A percentile compares a stretch with the other conserved stretches of the same genome.
Conservation (phyloP, 441 rosid species). For the Pelargonium citronellum region DNA sequence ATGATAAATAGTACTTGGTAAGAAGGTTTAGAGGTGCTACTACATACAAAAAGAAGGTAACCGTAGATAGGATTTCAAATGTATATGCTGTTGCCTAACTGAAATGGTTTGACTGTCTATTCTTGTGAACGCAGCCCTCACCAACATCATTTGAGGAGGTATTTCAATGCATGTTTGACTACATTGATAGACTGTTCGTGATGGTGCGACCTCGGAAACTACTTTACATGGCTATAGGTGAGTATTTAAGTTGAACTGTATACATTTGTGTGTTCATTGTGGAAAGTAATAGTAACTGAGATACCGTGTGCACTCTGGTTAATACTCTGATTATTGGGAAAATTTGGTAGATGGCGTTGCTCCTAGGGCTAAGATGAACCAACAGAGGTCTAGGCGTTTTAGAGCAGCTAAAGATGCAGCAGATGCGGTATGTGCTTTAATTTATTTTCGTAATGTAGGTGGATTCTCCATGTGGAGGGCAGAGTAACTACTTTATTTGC, state of each 20-base stretch:
- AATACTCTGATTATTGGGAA: slow-evolving; percentile 22
- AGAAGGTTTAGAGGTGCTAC: not conserved
- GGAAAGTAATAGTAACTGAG: not conserved
- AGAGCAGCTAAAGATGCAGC: slow-evolving; percentile 86
- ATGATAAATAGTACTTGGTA: not conserved
- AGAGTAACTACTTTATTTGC: too few species aligned
- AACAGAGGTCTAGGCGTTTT: slow-evolving; percentile 85
- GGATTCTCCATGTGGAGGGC: too few species aligned
- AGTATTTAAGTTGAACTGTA: slow-evolving; percentile 20
- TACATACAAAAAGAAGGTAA: not conserved
- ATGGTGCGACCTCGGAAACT: slow-evolving; percentile 85
- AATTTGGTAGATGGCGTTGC: slow-evolving; percentile 76
- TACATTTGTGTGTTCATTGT: not conserved
- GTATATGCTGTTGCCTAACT: too few species aligned
- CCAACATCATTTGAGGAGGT: slow-evolving; percentile 74
- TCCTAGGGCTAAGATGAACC: slow-evolving; percentile 92
- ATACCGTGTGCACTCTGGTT: not conserved
- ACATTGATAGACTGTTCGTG: slow-evolving; percentile 76
- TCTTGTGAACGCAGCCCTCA: slow-evolving; percentile 46
- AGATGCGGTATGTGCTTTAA: slow-evolving; percentile 53
- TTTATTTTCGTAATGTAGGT: slow-evolving; percentile 6
- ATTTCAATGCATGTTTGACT: slow-evolving; percentile 80
- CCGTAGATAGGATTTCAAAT: not conserved
- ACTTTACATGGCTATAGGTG: slow-evolving; percentile 83
- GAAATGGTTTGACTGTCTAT: too few species aligned